Evolutionary conservation across 129 eudicot genomes (phyloP).

Genomic region (Logfia minima): DNA sequence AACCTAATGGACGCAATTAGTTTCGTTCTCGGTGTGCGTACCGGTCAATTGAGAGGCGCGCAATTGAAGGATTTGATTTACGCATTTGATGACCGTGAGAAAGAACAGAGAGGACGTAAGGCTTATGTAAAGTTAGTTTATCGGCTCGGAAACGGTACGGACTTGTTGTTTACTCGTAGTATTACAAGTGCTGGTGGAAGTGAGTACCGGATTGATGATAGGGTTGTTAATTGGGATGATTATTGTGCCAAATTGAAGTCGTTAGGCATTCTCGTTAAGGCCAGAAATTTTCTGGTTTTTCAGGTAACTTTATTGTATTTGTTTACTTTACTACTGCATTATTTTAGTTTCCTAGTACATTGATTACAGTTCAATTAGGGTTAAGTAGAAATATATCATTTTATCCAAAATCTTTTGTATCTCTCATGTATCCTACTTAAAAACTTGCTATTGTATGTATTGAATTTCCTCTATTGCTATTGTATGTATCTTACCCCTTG

Average conservation of each 20-base stretch:
- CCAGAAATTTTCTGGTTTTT: conserved; percentile 91
- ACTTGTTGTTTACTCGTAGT: conserved; percentile 63
- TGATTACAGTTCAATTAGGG: conserved; percentile 5
- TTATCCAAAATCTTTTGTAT: no score
- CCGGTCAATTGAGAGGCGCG: conserved; percentile 89
- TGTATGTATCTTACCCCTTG: no score
- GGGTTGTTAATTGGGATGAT: conserved; percentile 77
- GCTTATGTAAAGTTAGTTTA: conserved; percentile 85
- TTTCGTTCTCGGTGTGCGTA: conserved; percentile 95
- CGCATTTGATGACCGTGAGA: conserved; percentile 74
- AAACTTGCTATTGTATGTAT: no score
- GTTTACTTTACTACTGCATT: background rate
- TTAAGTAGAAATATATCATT: no score
- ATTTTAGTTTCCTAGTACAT: background rate
- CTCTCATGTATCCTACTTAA: no score
- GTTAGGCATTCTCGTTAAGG: conserved; percentile 88
- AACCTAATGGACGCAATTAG: conserved; percentile 98
- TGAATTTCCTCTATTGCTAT: no score
- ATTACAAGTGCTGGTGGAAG: conserved; percentile 73
- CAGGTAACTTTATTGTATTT: conserved; percentile 50
- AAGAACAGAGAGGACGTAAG: conserved; percentile 79
- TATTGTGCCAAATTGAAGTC: conserved; percentile 63
- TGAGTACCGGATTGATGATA: conserved; percentile 84
- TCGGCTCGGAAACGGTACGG: conserved; percentile 55
- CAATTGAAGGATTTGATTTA: conserved; percentile 89